Base-by-base conservation (phyloP, 345 rosid species). In the Corchorus capsularis region DNA sequence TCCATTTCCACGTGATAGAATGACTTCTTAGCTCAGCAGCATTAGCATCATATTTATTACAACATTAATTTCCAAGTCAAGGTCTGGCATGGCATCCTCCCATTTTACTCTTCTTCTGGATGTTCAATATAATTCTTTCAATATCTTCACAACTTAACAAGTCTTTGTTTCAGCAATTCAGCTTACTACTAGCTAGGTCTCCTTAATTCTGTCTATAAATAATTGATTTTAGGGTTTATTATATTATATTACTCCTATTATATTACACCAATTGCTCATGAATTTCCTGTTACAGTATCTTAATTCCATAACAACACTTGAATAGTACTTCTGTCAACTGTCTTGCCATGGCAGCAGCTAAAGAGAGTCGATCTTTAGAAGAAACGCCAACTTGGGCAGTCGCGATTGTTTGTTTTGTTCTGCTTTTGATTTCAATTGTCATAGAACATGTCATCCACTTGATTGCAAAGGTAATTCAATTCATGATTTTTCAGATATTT, bases 301-400 rank as follows among this genome's bases (percentile, higher is more conserved):
- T 50, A 15, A 50, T 13, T 27, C 27, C 27, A 27, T 27, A 27
- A 27, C 27, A 27, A 27, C 0, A 20, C 60, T 55, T 55, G 60
- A 55, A 49, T 2, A 17, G 1, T 52, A 53, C 5, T n/a, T 19
- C 14, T 9, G 5, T 56, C 1, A 7, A 59, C 16, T 11, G 16
- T 59, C 10, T 16, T 61, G 49, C 20, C 22, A 85, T 85, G 84
- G 74, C 80, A n/a, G 76, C 39, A 15, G 0, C 1, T 0, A 4
- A 0, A 34, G 71, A 72, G 78, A 90, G 83, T 57, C 74, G 90
- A 22, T 62, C 91, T 54, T 45, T 94, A 52, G 90, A 87, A 79
- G 56, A 86, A 60, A 94, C 98, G 0, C 85, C 98, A 50, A 94
- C 98, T 3, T 94, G 98, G 98, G 94, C 97, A 35, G 87, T 92